Evolutionary conservation across 495 filamentous ascomycete species (phyloP), one percentile per base, ranked within the genome.

Genomic region (Daldinia caldariorum): DNA sequence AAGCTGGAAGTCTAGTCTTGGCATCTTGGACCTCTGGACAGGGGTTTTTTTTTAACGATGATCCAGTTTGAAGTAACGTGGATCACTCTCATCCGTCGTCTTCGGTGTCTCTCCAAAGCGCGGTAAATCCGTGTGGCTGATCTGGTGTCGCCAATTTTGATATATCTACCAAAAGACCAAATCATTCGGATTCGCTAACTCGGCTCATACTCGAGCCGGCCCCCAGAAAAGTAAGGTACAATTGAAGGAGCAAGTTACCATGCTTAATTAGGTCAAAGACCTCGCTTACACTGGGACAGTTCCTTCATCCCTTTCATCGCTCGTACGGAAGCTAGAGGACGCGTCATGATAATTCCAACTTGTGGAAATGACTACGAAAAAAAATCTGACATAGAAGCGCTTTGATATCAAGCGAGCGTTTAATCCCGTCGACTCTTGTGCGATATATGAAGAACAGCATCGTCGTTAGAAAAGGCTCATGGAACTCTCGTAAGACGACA

Each of bases 401-500:
- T 7, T 51, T 58, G 16, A 26, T 50, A 51, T 56, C 50, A 20
- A 41, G 31, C 32, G 26, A 41, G 32, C 31, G 47, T 64, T 67
- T 67, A 58, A 32, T 62, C 55, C 29, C 13, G 38, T 49, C 64
- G 18, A 9, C 50, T n/a, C 47, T 49, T 31, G 43, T 67, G 8
- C 54, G 53, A 56, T 56, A 56, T 54, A 60, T 26, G 32, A 60
- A 26, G 26, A 47, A 55, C 16, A 39, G 49, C 32, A 47, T 43
- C 49, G 70, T 69, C 70, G 70, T 72, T 55, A 43, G 65, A 72
- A 72, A 72, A 72, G 65, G 65, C 70, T 69, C 61, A 58, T 69
- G 29, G 70, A 58, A 69, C 62, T 62, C 65, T 68, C 53, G 61
- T 66, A 66, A 68, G 67, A 73, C 63, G 69, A 75, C 74, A 76